Evolutionary conservation across 345 rosid genomes (phyloP), one percentile per base, ranked within the genome.

Genomic region (Raphanus sativus): DNA sequence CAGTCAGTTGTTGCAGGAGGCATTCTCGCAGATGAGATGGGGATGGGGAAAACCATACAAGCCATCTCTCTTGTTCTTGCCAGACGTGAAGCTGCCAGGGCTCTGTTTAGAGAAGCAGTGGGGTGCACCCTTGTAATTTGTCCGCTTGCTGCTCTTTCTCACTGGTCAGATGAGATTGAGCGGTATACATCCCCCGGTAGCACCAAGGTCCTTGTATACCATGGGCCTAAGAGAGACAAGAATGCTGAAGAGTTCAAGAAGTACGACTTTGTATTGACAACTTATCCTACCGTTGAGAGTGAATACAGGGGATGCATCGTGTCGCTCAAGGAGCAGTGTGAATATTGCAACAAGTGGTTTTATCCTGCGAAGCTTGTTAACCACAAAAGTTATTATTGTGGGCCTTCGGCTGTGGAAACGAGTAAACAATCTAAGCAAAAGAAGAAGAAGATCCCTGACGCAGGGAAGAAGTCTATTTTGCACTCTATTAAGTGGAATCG

Each of bases 11-110:
- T 81, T 68, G 82, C 74, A 72, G 99, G 98, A 28, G 99, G 99
- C 60, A 92, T 95, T 78, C 97, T 95, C 17, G 99, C 99, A 6
- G 99, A 95, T 83, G 99, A 95, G 83, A 95, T 95, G 99, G 99
- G 99, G 70, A 95, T 95, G 99, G 99, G 99, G 32, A 95, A 95
- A 89, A 92, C 99, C 38, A 77, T 91, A 78, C 99, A 95, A 80
- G 97, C 99, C 12, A 95, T 95, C 76, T 88, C 99, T 3, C 96
- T 95, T 48, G 98, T 90, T 70, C 94, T 95, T 77, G 88, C 94
- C 54, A 87, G 85, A 78, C 84, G 98, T 16, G 90, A 84, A 70
- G 75, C 69, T 36, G 54, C 48, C 26, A 76, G 17, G 54, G 24
- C 82, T 64, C 74, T 32, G 26, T 62, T 3, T 69, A 17, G 42